A percentile compares a stretch with the other conserved stretches of the same genome.
Evolutionary conservation across 192 early-diverging fungal genomes (phyloP).

Genomic region (Linnemannia exigua): DNA sequence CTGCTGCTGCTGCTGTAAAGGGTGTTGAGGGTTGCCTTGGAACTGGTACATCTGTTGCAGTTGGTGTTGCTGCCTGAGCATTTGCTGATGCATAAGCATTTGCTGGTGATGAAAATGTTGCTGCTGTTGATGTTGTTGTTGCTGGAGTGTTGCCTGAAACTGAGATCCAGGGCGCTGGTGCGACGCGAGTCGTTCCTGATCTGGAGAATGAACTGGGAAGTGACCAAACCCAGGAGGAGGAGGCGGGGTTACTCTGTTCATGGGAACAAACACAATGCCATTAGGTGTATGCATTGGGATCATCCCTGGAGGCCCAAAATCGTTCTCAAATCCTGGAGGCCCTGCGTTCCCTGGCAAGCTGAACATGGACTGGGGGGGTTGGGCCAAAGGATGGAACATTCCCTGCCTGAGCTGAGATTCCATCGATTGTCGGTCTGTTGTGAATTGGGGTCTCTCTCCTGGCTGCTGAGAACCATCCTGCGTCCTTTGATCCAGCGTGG

Average conservation of each 20-base stretch:
- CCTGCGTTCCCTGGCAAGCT: conserved; percentile 15
- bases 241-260: conserved; percentile 35
- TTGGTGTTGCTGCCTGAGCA: conserved; percentile 36
- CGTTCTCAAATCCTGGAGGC: conserved; percentile 22
- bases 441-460: conserved; percentile 1
- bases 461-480: not conserved
- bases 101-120: conserved; percentile 26
- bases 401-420: conserved; percentile 17
- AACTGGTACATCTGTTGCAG: conserved; percentile 24
- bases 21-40: conserved; percentile 2
- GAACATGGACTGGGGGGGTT: conserved; percentile 14
- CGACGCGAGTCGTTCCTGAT: conserved; percentile 6
- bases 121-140: conserved; percentile 23
- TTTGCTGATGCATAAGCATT: conserved; percentile 48
- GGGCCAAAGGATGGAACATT: not conserved
- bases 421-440: conserved; percentile 18
- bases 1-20: not conserved
- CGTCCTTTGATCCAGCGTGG: not conserved
- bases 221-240: conserved; percentile 41
- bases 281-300: conserved; percentile 23
- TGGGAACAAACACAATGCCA: conserved; percentile 27
- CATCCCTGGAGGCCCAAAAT: conserved; percentile 13
- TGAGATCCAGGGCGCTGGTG: conserved; percentile 3
- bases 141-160: conserved; percentile 17
- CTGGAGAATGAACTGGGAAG: conserved; percentile 24